Evolutionary conservation across 192 early-diverging fungal species (phyloP).

Genomic region (Phlyctochytrium arcticum): DNA sequence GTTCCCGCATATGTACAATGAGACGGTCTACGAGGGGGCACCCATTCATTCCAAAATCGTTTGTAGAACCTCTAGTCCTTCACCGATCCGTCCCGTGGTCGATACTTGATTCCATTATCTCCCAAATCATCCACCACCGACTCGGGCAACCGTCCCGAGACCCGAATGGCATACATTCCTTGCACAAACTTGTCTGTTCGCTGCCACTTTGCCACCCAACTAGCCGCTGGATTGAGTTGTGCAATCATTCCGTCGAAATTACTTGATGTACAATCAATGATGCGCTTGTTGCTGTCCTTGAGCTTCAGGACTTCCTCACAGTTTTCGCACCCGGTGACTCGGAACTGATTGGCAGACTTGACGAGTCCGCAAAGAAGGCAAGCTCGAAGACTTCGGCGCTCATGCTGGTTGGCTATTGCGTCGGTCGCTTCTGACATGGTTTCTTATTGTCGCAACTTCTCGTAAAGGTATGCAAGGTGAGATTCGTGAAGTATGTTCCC

Average conservation of each 20-base stretch:
- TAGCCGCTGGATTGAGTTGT: slow-evolving; percentile 33
- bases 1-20: no score
- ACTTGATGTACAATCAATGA: slow-evolving; percentile 33
- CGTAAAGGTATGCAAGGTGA: no score
- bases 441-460: no score
- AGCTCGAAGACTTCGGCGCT: slow-evolving; percentile 29
- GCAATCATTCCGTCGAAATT: slow-evolving; percentile 49
- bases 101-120: slow-evolving; percentile 42
- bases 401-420: slow-evolving; percentile 4
- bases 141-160: slow-evolving; percentile 43
- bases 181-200: slow-evolving; percentile 44
- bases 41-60: not conserved
- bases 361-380: slow-evolving; percentile 51
- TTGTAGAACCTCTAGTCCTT: slow-evolving; percentile 31
- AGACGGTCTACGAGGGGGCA: no score
- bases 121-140: slow-evolving; percentile 33
- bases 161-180: slow-evolving; percentile 51
- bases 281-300: slow-evolving; percentile 7
- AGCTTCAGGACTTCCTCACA: slow-evolving; percentile 44
- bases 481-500: no score
- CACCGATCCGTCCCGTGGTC: slow-evolving; percentile 48
- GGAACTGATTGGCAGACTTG: slow-evolving; percentile 39
- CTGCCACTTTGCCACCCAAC: slow-evolving; percentile 54
- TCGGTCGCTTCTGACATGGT: not conserved
- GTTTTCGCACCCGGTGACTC: slow-evolving; percentile 47